Evolutionary conservation across 495 filamentous ascomycete genomes (phyloP), one percentile per base, ranked within the genome.

Genomic region (Penicillium mononematosum): DNA sequence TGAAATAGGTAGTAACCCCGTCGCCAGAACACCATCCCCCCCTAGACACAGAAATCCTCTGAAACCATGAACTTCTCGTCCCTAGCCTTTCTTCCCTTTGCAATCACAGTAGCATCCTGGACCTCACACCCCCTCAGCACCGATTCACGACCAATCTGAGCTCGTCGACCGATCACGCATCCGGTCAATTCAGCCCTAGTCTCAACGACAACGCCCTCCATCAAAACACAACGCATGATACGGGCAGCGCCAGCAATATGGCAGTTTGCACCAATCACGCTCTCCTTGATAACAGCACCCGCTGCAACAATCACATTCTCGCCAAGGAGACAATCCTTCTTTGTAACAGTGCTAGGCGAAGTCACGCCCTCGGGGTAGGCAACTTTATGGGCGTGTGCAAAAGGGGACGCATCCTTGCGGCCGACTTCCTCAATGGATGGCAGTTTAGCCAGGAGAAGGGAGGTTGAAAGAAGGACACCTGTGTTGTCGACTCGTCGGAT

Each of bases 401-500:
- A 87, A 0, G 90, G 85, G 1, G 88, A 89, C 2, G 86, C 74
- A 0, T 75, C 66, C 0, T 75, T 68, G 12, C 74, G 71, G 39
- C 83, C 84, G 17, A 78, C 66, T 45, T 90, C 85, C 59, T 91
- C 87, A 22, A 90, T 70, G 0, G 88, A 83, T 57, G 82, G 78
- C 8, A 84, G 72, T 55, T 91, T 91, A 41, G 94, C 94, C n/a
- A 98, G 85, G 57, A 85, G 83, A 17, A 97, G 84, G 1, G 91
- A 96, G 27, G 89, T 79, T 44, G 83, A 81, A 2, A 96, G 81
- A 1, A 98, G 85, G 24, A 95, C 79, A 27, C 88, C 82, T 2
- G 88, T 79, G 24, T 88, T 96, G 65, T 98, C 94, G 19, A 96
- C 88, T 19, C 94, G 88, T 50, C 92, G 85, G 56, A 96, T 85